A percentile compares a stretch with the other conserved stretches of the same genome.
phyloP scores from a whole-genome alignment of 2,329 filamentous ascomycete genomes.

The Cladosporium sp. region DNA sequence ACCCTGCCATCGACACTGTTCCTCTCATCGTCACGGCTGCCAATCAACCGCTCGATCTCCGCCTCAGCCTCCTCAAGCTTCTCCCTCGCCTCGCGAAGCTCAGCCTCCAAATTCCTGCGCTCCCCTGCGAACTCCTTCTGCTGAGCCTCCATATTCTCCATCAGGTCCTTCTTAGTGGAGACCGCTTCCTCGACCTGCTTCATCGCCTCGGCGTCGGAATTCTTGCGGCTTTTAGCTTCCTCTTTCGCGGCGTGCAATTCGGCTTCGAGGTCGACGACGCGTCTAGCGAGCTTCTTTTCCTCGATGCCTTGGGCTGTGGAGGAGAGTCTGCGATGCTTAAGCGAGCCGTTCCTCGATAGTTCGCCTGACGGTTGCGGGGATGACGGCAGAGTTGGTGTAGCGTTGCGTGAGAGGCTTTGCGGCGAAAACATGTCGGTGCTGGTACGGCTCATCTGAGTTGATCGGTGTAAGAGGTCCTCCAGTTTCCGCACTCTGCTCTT shows the following conservation, averaged over 20 bases:
- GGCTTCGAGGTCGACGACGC: slow-evolving; percentile 64
- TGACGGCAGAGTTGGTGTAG: slow-evolving; percentile 16
- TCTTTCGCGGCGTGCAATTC: slow-evolving; percentile 72
- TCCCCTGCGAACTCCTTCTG: slow-evolving; percentile 84
- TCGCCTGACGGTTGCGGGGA: slow-evolving; percentile 20
- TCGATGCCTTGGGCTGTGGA: slow-evolving; percentile 56
- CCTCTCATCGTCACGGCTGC: slow-evolving; percentile 77
- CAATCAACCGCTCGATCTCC: slow-evolving; percentile 77
- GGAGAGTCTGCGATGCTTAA: slow-evolving; percentile 48
- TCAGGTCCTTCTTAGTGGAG: slow-evolving; percentile 85
- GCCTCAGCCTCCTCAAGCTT: slow-evolving; percentile 86
- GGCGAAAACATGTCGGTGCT: slow-evolving; percentile 32
- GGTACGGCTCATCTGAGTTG: slow-evolving; percentile 52
- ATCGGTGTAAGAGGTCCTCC: slow-evolving; percentile 85
- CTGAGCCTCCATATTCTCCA: slow-evolving; percentile 89
- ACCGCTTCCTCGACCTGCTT: slow-evolving; percentile 76
- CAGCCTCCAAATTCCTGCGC: slow-evolving; percentile 72
- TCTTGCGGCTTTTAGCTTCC: slow-evolving; percentile 51
- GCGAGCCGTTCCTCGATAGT: slow-evolving; percentile 19
- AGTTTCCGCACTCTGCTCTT: slow-evolving; percentile 88
- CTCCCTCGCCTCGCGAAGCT: slow-evolving; percentile 68
- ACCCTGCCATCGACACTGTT: slow-evolving; percentile 63
- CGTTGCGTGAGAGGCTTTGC: slow-evolving; percentile 18
- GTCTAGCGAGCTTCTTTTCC: slow-evolving; percentile 55
- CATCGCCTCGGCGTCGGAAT: slow-evolving; percentile 56